phyloP scores from a whole-genome alignment of 2,329 filamentous ascomycete species.

The Penicillium verrucosum region DNA sequence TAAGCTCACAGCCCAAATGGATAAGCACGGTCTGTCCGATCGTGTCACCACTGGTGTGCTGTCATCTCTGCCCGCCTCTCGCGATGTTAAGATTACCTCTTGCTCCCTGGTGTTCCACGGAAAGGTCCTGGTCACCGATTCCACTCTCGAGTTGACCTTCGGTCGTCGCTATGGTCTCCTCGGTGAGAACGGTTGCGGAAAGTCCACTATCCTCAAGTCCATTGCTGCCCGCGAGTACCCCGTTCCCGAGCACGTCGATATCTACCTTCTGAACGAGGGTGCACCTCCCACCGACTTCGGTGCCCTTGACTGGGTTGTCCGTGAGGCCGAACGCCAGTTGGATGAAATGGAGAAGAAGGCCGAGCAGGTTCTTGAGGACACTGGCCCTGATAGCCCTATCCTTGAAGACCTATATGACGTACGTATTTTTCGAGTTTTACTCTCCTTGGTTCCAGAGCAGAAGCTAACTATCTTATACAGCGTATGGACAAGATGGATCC shows the following conservation, averaged over 20 bases:
- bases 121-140: conserved; percentile 90
- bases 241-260: conserved; percentile 93
- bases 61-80: conserved; percentile 75
- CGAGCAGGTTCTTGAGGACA: conserved; percentile 84
- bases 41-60: conserved; percentile 97
- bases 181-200: conserved; percentile 98
- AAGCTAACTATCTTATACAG: conserved; percentile 47
- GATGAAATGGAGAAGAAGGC: conserved; percentile 82
- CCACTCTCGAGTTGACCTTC: conserved; percentile 87
- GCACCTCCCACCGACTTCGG: conserved; percentile 84
- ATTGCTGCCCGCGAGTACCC: conserved; percentile 93
- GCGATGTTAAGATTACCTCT: conserved; percentile 96
- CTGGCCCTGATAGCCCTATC: conserved; percentile 85
- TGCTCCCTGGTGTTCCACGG: conserved; percentile 96
- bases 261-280: conserved; percentile 97
- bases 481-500: conserved; percentile 99
- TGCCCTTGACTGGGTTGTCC: conserved; percentile 95
- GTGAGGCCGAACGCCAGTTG: conserved; percentile 89
- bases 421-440: conserved; percentile 38
- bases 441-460: not conserved
- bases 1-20: conserved; percentile 87
- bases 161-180: conserved; percentile 90
- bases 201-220: conserved; percentile 94
- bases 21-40: conserved; percentile 93
- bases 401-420: conserved; percentile 96